These are phyloP conservation scores for Gossypium australe DNA, from an alignment of 345 rosid genomes.

Conservation along the genomic window DNA sequence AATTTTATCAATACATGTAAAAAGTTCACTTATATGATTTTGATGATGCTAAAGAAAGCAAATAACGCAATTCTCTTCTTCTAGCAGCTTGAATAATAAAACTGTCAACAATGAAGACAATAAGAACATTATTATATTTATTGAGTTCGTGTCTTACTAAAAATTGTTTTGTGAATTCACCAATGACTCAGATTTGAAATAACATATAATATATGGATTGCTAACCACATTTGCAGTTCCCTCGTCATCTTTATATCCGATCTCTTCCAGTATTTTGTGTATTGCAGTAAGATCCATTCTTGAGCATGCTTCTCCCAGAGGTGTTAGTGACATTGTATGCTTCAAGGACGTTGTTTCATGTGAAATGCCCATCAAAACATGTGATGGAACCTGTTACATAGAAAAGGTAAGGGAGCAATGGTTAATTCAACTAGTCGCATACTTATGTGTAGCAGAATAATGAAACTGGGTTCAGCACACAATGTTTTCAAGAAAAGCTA, in stretches of 20 bases:
- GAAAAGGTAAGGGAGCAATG: not conserved
- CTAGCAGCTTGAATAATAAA: not conserved
- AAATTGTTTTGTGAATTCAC: too few relatives aligned
- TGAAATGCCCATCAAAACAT: constrained; percentile 58
- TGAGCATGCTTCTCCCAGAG: constrained; percentile 77
- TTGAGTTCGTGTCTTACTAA: not conserved
- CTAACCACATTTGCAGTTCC: constrained; percentile 79
- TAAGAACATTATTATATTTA: not conserved
- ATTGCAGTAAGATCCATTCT: constrained; percentile 74
- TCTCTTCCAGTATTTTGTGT: constrained; percentile 67
- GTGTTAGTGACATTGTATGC: constrained; percentile 40
- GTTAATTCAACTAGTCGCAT: not conserved
- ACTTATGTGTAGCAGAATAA: constrained; percentile 4
- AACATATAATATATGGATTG: not conserved
- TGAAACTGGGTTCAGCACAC: not conserved
- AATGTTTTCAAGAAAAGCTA: not conserved
- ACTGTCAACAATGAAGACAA: not conserved
- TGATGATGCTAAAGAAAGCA: not conserved
- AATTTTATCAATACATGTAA: not conserved
- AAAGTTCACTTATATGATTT: not conserved
- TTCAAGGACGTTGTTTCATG: constrained; percentile 48
- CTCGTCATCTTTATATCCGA: constrained; percentile 78
- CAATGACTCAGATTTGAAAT: not conserved
- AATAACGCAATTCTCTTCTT: not conserved
- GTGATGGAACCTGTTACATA: constrained; percentile 51